Conservation (phyloP, 2,329 filamentous ascomycete species). For the Neofusicoccum sp. region DNA sequence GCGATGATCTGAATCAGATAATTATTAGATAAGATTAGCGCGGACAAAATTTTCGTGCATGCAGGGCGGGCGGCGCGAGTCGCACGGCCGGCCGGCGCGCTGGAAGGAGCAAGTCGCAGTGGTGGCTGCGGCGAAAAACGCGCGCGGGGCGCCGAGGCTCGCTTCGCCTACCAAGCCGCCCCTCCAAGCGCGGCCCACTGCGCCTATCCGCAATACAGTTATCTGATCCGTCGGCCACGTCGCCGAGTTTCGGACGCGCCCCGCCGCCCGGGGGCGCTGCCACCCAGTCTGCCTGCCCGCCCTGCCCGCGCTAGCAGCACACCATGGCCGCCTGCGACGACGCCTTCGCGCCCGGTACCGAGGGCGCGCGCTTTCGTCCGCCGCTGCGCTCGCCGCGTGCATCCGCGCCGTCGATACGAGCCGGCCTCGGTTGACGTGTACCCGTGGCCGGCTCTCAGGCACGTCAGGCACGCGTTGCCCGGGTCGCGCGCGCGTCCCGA, state of each 20-base stretch:
- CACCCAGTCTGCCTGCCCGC: neutral
- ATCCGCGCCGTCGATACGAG: neutral
- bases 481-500: neutral
- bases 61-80: conserved; percentile 7
- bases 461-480: too few species aligned
- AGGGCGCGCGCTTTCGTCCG: neutral
- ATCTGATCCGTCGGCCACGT: conserved; percentile 10
- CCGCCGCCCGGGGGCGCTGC: neutral
- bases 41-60: conserved; percentile 9
- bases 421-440: too few species aligned
- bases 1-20: conserved; percentile 19
- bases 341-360: neutral
- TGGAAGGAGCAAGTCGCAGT: conserved; percentile 18
- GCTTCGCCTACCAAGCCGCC: conserved; percentile 2
- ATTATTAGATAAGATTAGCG: conserved; percentile 20
- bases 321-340: neutral
- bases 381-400: neutral
- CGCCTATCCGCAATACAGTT: conserved; percentile 10
- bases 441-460: too few species aligned
- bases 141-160: conserved; percentile 6
- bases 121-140: neutral
- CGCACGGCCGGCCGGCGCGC: neutral
- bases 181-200: conserved; percentile 4
- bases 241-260: conserved; percentile 7
- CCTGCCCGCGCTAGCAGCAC: conserved; percentile 4